Conservation (phyloP, 2,329 filamentous ascomycete genomes). For the Colletotrichum plurivorum region DNA sequence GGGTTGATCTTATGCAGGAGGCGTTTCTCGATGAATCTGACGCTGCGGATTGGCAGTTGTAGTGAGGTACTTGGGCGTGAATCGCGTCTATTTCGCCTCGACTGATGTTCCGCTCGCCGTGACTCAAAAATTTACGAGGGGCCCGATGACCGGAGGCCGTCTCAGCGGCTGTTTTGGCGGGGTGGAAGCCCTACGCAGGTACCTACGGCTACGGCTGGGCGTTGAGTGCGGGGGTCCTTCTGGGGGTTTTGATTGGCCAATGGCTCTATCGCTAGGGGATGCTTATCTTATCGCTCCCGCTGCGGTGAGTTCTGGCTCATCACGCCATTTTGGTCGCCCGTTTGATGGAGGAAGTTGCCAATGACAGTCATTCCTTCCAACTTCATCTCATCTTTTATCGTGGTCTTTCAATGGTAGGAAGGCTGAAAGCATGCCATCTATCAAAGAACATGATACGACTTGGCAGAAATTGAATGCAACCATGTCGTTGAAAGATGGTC, state of each 20-base stretch:
- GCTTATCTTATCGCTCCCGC: conserved; percentile 22
- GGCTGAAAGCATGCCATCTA: background rate
- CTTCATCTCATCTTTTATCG: conserved; percentile 12
- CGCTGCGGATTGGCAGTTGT: background rate
- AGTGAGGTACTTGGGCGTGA: background rate
- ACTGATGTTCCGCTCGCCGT: conserved; percentile 8
- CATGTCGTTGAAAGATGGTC: no score
- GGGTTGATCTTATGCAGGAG: no score
- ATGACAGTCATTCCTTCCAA: conserved; percentile 21
- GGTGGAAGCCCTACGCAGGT: conserved; percentile 21
- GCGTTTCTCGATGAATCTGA: background rate
- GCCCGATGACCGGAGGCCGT: conserved; percentile 32
- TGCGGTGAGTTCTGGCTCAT: background rate
- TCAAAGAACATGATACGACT: no score
- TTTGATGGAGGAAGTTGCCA: conserved; percentile 18
- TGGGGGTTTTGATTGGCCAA: conserved; percentile 18
- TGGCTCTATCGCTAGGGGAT: background rate
- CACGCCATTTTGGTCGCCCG: conserved; percentile 11
- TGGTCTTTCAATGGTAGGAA: background rate
- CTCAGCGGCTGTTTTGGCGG: conserved; percentile 29
- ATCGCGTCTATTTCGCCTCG: conserved; percentile 5
- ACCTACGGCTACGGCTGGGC: background rate
- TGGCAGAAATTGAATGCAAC: no score
- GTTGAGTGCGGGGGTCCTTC: conserved; percentile 26
- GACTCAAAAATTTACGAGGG: conserved; percentile 35